Evolutionary conservation across 2,329 filamentous ascomycete species (phyloP), one percentile per base, ranked within the genome.

Genomic region (Fusarium proliferatum): DNA sequence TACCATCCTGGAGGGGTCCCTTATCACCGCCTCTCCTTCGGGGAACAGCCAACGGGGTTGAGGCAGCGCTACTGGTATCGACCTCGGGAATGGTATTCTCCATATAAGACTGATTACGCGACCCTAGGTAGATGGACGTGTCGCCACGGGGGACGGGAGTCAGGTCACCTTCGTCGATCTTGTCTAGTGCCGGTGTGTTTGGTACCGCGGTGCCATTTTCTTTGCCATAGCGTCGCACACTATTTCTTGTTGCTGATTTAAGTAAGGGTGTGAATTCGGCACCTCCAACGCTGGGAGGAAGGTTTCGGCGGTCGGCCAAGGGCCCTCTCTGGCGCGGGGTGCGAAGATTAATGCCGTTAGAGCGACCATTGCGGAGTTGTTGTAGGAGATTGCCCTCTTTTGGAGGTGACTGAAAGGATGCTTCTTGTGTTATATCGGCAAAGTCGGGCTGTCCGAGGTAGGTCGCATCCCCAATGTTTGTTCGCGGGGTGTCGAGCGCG

Each of bases 201-300:
- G 88, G 84, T 19, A 85, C 86, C 33, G 87, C 86, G 49, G 87
- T 86, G 64, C 82, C 86, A 82, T 90, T 92, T 82, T 88, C 90
- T 81, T 88, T 93, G 80, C 88, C 90, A 82, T 80, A 88, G 71
- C 84, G 89, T 82, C 86, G 92, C 85, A 86, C 93, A 88, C 86
- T 94, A 85, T 87, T 95, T 86, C 85, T 87, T 79, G 89, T 92
- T n/a, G 88, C 91, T 30, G 86, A 94, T 82, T 97, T 97, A 80
- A 99, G 90, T 76, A 99, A 86, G 1, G 97, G 96, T 1, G 96
- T 99, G 81, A 99, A 99, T 79, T 99, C 97, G 76, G 91, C 92
- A 61, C 89, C 90, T 49, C 86, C 89, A 46, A 91, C 84, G 72
- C 88, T 88, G 42, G 87, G 86, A 28, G 92, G 92, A 28, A 94